Conservation (phyloP, 2,329 filamentous ascomycete species). For the Colletotrichum endophyticum region DNA sequence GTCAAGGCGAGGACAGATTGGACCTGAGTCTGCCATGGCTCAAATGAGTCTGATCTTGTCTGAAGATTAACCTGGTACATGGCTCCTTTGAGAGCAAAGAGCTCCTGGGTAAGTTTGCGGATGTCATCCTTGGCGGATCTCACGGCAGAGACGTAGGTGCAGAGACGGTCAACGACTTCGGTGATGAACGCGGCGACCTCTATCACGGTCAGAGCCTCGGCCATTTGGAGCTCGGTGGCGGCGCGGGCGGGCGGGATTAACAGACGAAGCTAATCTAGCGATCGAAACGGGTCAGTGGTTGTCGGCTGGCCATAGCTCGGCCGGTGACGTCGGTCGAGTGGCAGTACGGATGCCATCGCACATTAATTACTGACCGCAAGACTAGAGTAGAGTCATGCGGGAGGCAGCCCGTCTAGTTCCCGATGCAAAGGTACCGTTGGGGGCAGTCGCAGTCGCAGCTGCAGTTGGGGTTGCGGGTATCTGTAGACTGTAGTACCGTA, state of each 20-base stretch:
- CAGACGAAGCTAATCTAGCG: neutral
- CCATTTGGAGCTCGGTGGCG: conserved; percentile 13
- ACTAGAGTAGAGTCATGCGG: neutral
- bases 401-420: neutral
- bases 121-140: conserved; percentile 28
- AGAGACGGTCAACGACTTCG: conserved; percentile 23
- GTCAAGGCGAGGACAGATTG: conserved; percentile 25
- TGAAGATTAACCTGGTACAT: conserved; percentile 24
- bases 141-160: conserved; percentile 19
- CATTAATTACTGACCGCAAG: neutral
- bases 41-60: neutral
- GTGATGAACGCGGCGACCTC: conserved; percentile 24
- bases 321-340: neutral
- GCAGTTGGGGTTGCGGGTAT: neutral
- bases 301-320: neutral
- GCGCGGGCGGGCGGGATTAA: neutral
- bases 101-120: conserved; percentile 26
- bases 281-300: neutral
- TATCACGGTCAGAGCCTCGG: conserved; percentile 22
- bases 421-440: neutral
- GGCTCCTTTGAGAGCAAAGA: conserved; percentile 26
- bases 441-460: neutral
- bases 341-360: neutral
- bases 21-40: conserved; percentile 1
- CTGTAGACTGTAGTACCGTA: neutral